A percentile compares a stretch with the other conserved stretches of the same genome.
phyloP scores from a whole-genome alignment of 1,139 yeast genomes.

The Candida frijolesensis region DNA sequence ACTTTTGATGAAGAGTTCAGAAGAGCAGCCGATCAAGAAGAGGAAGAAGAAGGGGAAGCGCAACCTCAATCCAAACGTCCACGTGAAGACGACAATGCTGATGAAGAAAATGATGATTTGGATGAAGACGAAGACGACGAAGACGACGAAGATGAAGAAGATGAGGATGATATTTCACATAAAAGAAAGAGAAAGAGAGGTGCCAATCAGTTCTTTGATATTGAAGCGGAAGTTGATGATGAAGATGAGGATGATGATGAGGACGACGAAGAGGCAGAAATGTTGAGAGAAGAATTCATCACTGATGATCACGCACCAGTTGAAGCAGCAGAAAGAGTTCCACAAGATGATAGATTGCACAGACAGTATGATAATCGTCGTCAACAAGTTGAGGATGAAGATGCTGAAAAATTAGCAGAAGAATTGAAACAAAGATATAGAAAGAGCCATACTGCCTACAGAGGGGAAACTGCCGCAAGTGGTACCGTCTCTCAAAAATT shows the following conservation, averaged over 20 bases:
- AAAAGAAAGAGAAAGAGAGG: slow-evolving; percentile 64
- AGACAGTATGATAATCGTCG: slow-evolving; percentile 90
- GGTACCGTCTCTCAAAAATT: slow-evolving; percentile 89
- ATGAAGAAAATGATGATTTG: slow-evolving; percentile 25
- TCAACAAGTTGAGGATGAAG: slow-evolving; percentile 89
- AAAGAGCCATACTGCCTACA: slow-evolving; percentile 78
- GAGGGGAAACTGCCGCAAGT: slow-evolving; percentile 79
- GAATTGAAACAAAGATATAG: slow-evolving; percentile 92
- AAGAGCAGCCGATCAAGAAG: slow-evolving; percentile 14
- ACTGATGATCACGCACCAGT: slow-evolving; percentile 66
- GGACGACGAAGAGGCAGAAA: slow-evolving; percentile 87
- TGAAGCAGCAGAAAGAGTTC: slow-evolving; percentile 47
- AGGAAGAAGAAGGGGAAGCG: slow-evolving; percentile 10
- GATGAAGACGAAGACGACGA: slow-evolving; percentile 63
- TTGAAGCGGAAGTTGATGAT: slow-evolving; percentile 98
- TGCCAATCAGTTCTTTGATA: slow-evolving; percentile 92
- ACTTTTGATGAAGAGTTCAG: slow-evolving; percentile 18
- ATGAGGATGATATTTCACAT: slow-evolving; percentile 45
- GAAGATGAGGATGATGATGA: slow-evolving; percentile 94
- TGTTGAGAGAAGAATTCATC: slow-evolving; percentile 80
- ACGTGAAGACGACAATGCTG: slow-evolving; percentile 2
- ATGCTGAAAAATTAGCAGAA: slow-evolving; percentile 92
- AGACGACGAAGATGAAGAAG: slow-evolving; percentile 59
- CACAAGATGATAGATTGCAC: slow-evolving; percentile 70
- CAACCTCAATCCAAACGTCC: slow-evolving; percentile 2